Evolutionary conservation across 495 filamentous ascomycete species (phyloP), one percentile per base, ranked within the genome.

Genomic region (Massariosphaeria phaeospora): DNA sequence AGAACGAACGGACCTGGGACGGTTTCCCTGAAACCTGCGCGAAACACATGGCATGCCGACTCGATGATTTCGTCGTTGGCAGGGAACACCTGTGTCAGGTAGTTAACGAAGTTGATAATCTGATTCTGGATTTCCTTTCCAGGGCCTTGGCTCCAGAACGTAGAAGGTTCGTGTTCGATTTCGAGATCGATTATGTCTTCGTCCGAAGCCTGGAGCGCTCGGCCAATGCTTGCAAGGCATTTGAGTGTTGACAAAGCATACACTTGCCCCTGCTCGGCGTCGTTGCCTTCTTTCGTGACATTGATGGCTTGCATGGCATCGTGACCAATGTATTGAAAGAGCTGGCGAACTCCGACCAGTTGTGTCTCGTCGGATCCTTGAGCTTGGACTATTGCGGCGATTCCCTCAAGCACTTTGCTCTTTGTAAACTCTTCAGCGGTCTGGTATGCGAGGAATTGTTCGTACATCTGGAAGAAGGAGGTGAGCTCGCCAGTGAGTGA

Each of bases 321-420:
- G 18, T 66, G 49, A 36, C 80, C 79, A 41, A 95, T 75, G 52
- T 83, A 83, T 10, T 66, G 65, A 9, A 95, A 70, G 10, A 97
- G 75, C 46, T 77, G 71, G 45, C 80, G 76, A 9, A 94, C 71
- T 1, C 79, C 80, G 24, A 68, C 71, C 2, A 80, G 67, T 65
- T 86, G 86, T 33, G 79, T 69, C 33, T 76, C 70, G 46, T 93
- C 83, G 0, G 77, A 71, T 6, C 78, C 73, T 24, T 93, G 69
- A 29, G 85, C 88, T 62, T 96, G 89, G 30, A 95, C 81, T 48
- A 97, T 87, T 12, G 84, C 81, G 7, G 89, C 81, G 48, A 96
- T 91, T 7, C 84, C 89, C 52, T 87, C 86, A 11, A 95, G 69
- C 2, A 97, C 80, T 38, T 78, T 80, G 59, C 93, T 87, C 72